phyloP scores from a whole-genome alignment of 345 rosid species.

The Noccaea caerulescens region DNA sequence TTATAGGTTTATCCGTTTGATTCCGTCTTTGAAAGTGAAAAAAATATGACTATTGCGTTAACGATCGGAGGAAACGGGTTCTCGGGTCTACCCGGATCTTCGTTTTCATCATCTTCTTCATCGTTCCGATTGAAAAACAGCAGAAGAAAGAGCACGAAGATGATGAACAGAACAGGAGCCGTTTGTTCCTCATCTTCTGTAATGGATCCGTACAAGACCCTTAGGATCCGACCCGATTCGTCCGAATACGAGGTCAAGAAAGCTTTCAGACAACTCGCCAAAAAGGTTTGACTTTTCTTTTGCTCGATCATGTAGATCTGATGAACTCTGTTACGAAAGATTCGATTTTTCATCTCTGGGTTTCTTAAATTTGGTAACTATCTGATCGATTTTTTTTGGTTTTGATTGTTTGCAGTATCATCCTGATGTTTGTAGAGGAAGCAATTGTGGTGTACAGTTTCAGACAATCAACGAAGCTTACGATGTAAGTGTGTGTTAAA shows the following conservation, averaged over 20 bases:
- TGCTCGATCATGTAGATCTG: constrained; percentile 21
- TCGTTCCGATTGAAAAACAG: constrained; percentile 50
- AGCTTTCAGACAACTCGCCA: constrained; percentile 83
- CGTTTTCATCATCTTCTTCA: constrained; percentile 49
- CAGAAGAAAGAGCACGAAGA: constrained; percentile 48
- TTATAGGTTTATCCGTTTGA: constrained; percentile 1
- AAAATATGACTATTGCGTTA: constrained; percentile 41
- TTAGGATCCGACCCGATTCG: constrained; percentile 73
- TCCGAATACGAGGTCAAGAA: constrained; percentile 86
- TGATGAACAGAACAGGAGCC: constrained; percentile 43
- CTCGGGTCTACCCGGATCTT: constrained; percentile 44
- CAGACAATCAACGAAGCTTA: constrained; percentile 86
- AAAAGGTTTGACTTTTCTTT: constrained; percentile 55
- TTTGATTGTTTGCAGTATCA: constrained; percentile 63
- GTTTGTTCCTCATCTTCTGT: constrained; percentile 55
- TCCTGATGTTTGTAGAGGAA: constrained; percentile 97
- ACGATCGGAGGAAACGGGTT: constrained; percentile 56
- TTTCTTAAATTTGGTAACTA: background rate
- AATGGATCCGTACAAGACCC: constrained; percentile 70
- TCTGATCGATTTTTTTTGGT: background rate
- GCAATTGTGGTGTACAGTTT: constrained; percentile 74
- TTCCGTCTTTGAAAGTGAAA: background rate
- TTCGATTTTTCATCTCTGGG: constrained; percentile 1
- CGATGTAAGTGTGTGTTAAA: constrained; percentile 55
- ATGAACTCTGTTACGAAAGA: background rate